Evolutionary conservation across 768 basidiomycete genomes (phyloP), one percentile per base, ranked within the genome.

Genomic region (Tricholoma hemisulphureum): DNA sequence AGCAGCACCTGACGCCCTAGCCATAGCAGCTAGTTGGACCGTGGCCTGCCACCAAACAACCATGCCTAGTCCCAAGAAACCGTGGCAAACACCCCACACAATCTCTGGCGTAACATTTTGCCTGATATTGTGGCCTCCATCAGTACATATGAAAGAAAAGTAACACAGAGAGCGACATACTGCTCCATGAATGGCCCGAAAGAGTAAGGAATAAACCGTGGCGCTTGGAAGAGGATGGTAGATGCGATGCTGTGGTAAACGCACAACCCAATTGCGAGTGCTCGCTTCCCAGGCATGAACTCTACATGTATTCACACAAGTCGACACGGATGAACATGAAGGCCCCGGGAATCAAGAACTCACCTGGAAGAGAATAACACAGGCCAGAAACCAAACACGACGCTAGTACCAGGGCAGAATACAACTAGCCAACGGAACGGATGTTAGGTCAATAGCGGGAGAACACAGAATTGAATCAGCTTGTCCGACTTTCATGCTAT

Each of bases 41-140:
- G 90, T 93, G 16, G 69, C 75, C 72, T 93, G 91, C 91, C 91
- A 93, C 91, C 91, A 93, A 3, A 81, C 68, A 7, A 88, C 82
- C 79, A 93, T 87, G 53, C 79, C 81, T 6, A 93, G 70, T 10
- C 90, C 87, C 31, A 93, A 57, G 46, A 89, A 16, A 16, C 91
- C 91, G 61, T 93, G 91, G 18, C 83, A 65, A 6, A 78, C 81
- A 0, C 89, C 90, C 90, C 91, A 92, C 1, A 84, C 71, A 24
- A 75, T 67, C 69, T 93, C 91, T 0, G 91, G 91, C 0, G 89
- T 91, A 23, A 89, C 62, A 29, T 82, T 82, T 39, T 79, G 76
- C 46, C 88, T 87, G 59, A 23, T 29, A 24, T 59, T 8, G 60
- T 34, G 14, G 24, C 21, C 35, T 16, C 11, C 24, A 18, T 54